Evolutionary conservation across 2,329 filamentous ascomycete genomes (phyloP).

Genomic region (Colletotrichum sp.): DNA sequence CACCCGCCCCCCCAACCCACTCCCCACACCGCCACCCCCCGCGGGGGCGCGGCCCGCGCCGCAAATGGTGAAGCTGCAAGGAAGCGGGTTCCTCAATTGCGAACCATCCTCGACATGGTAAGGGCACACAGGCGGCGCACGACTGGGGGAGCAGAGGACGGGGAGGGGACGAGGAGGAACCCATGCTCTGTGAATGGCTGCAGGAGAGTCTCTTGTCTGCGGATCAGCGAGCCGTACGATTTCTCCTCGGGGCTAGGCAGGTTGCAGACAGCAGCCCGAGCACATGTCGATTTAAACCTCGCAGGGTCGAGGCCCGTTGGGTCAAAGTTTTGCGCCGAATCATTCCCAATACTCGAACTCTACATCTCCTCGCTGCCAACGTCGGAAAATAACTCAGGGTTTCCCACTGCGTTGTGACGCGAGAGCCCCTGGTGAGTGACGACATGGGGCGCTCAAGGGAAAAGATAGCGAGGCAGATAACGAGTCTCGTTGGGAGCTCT

Average conservation of each 20-base stretch:
- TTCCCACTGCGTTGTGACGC: neutral
- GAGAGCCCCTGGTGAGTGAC: neutral
- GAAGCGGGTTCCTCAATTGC: neutral
- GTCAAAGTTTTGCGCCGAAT: neutral
- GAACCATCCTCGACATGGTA: neutral
- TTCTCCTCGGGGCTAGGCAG: neutral
- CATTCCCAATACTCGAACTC: neutral
- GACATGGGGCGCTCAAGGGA: neutral
- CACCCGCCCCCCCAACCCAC: too few relatives aligned
- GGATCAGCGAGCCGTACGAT: neutral
- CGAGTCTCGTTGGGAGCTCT: neutral
- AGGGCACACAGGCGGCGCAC: neutral
- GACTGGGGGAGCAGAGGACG: neutral
- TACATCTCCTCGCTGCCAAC: neutral
- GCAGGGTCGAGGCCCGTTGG: neutral
- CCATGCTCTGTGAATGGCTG: neutral
- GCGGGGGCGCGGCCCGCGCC: too few relatives aligned
- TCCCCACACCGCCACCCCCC: too few relatives aligned
- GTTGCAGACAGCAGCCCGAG: neutral
- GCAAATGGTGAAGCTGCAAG: conserved; percentile 1
- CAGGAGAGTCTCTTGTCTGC: neutral
- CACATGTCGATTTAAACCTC: neutral
- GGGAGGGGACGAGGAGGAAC: neutral
- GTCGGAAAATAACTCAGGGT: neutral
- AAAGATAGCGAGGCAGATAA: neutral